Evolutionary conservation across 192 early-diverging fungal genomes (phyloP).

Genomic region (Piromyces sp.): DNA sequence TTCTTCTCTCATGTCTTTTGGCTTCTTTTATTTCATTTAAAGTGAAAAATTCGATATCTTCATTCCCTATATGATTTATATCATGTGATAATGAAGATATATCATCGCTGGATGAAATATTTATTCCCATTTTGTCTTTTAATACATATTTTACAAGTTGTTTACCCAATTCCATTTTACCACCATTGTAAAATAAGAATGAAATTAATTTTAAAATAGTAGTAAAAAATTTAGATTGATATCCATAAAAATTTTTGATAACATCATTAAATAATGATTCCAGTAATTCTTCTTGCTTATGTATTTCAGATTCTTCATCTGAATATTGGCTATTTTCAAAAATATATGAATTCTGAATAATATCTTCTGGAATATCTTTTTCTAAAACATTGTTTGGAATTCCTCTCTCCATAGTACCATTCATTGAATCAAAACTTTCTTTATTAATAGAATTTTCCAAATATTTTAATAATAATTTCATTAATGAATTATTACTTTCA

Average conservation of each 20-base stretch:
- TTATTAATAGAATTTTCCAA: background rate
- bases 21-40: background rate
- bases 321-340: background rate
- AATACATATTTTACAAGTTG: background rate
- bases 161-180: background rate
- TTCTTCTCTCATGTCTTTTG: background rate
- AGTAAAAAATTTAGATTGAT: background rate
- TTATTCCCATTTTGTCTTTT: background rate
- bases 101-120: background rate
- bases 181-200: background rate
- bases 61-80: background rate
- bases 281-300: background rate
- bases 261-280: background rate
- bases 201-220: background rate
- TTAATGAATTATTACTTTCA: background rate
- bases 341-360: background rate
- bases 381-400: background rate
- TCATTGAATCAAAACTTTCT: background rate
- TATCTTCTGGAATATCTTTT: background rate
- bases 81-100: background rate
- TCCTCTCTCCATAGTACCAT: background rate
- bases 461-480: background rate
- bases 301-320: background rate
- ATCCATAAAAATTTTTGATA: background rate
- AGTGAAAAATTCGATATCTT: background rate